Evolutionary conservation across 192 early-diverging fungal genomes (phyloP).

Genomic region (Umbelopsis sp.): DNA sequence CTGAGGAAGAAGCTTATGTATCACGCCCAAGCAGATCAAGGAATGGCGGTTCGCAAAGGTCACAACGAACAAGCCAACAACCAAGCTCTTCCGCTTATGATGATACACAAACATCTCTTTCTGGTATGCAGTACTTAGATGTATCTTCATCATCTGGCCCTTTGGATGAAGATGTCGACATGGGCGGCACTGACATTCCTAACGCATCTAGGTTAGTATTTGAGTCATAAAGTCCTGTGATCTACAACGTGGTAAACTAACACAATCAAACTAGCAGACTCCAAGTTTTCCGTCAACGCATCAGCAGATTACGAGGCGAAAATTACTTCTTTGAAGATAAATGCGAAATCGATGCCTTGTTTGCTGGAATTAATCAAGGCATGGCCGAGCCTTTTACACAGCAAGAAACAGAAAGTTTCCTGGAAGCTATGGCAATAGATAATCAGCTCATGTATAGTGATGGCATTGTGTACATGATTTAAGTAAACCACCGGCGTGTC

Average conservation of each 20-base stretch:
- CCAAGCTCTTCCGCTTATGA: not conserved
- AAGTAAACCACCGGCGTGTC: constrained; percentile 7
- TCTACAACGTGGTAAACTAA: not conserved
- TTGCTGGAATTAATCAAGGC: constrained; percentile 58
- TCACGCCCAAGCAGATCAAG: constrained; percentile 20
- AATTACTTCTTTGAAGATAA: constrained; percentile 51
- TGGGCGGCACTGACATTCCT: constrained; percentile 17
- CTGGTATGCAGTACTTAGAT: constrained; percentile 12
- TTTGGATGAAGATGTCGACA: constrained; percentile 35
- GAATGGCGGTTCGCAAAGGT: constrained; percentile 11
- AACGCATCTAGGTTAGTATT: not conserved
- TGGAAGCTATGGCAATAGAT: constrained; percentile 60
- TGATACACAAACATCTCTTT: not conserved
- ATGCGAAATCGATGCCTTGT: constrained; percentile 56
- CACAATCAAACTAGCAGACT: constrained; percentile 21
- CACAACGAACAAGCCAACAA: not conserved
- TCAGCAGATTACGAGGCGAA: constrained; percentile 41
- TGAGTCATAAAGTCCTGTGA: too few relatives aligned
- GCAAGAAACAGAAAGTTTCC: constrained; percentile 60
- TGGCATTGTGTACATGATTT: constrained; percentile 69
- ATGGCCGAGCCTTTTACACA: constrained; percentile 52
- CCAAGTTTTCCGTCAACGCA: constrained; percentile 53
- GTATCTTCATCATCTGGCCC: constrained; percentile 11
- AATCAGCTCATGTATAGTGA: constrained; percentile 79
- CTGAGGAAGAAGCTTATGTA: constrained; percentile 14